Evolutionary conservation across 2,329 filamentous ascomycete species (phyloP).

Genomic region (Pseudofabraea citricarpa): DNA sequence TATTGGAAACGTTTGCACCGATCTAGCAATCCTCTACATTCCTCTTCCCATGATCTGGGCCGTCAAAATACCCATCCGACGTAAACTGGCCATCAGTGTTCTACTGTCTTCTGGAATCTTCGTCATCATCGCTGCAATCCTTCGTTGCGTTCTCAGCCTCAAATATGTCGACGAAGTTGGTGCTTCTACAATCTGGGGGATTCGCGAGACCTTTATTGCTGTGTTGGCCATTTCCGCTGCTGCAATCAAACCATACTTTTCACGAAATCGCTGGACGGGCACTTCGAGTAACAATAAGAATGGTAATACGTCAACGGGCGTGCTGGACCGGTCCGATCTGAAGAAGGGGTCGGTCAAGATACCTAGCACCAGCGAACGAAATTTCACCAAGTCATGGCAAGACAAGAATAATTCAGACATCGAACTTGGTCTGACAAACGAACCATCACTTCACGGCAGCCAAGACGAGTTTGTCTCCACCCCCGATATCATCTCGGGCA

Average conservation of each 20-base stretch:
- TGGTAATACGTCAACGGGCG: not conserved
- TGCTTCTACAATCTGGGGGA: constrained; percentile 34
- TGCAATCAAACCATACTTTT: constrained; percentile 36
- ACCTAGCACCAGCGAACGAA: not conserved
- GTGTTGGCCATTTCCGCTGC: constrained; percentile 38
- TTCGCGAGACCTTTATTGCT: constrained; percentile 39
- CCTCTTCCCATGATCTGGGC: constrained; percentile 36
- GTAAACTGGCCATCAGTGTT: constrained; percentile 34
- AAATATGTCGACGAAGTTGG: constrained; percentile 32
- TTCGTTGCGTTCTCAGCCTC: constrained; percentile 36
- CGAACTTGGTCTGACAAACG: not conserved
- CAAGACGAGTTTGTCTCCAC: not conserved
- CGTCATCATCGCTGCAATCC: constrained; percentile 35
- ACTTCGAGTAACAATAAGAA: constrained; percentile 9
- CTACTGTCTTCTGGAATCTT: constrained; percentile 40
- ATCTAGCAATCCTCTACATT: constrained; percentile 33
- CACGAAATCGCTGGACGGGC: constrained; percentile 27
- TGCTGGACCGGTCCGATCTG: not conserved
- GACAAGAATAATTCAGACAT: not conserved
- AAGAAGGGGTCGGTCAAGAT: not conserved
- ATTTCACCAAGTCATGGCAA: not conserved
- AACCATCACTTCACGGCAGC: not conserved
- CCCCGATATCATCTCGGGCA: not conserved
- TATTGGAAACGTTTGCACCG: too few relatives aligned
- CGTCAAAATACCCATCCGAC: constrained; percentile 19